Evolutionary conservation across 352 stramenopile genomes (phyloP).

Genomic region (Phytopythium montanum): DNA sequence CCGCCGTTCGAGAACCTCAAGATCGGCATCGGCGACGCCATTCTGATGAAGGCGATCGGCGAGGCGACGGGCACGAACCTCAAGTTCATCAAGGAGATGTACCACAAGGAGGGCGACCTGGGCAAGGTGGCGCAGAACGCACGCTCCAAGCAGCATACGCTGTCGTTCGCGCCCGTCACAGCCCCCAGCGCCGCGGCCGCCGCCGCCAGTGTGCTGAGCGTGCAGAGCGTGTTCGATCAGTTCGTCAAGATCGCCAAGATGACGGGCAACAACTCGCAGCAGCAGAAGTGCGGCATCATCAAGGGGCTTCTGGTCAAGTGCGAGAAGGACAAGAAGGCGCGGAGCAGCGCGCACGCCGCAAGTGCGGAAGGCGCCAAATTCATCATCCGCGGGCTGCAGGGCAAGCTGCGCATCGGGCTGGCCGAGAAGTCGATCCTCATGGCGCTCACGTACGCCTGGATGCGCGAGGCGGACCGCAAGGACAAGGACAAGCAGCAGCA

Average conservation of each 20-base stretch:
- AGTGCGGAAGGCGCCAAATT: constrained; percentile 92
- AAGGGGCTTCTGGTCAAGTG: constrained; percentile 95
- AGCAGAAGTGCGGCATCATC: constrained; percentile 97
- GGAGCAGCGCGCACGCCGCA: constrained; percentile 60
- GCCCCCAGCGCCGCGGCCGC: constrained; percentile 54
- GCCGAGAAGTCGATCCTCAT: constrained; percentile 97
- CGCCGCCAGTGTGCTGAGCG: constrained; percentile 78
- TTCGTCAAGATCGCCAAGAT: constrained; percentile 94
- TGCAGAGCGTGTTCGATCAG: constrained; percentile 84
- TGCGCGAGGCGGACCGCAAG: constrained; percentile 78
- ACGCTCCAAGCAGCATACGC: constrained; percentile 92
- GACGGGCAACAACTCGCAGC: constrained; percentile 94
- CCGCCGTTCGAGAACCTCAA: constrained; percentile 97
- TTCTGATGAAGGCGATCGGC: constrained; percentile 97
- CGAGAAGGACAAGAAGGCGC: constrained; percentile 72
- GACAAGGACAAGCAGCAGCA: constrained; percentile 88
- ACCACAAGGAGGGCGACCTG: constrained; percentile 96
- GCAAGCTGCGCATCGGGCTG: constrained; percentile 98
- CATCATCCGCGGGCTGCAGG: constrained; percentile 97
- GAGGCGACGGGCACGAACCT: constrained; percentile 90
- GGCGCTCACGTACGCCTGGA: constrained; percentile 95
- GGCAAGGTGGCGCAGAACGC: constrained; percentile 94
- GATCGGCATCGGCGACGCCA: constrained; percentile 97
- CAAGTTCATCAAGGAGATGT: constrained; percentile 95
- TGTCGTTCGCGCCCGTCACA: constrained; percentile 70